A percentile compares a stretch with the other conserved stretches of the same genome.
These are phyloP conservation scores for Scedosporium minutisporum DNA, from an alignment of 2,329 filamentous ascomycete genomes.

Conservation along the genomic window DNA sequence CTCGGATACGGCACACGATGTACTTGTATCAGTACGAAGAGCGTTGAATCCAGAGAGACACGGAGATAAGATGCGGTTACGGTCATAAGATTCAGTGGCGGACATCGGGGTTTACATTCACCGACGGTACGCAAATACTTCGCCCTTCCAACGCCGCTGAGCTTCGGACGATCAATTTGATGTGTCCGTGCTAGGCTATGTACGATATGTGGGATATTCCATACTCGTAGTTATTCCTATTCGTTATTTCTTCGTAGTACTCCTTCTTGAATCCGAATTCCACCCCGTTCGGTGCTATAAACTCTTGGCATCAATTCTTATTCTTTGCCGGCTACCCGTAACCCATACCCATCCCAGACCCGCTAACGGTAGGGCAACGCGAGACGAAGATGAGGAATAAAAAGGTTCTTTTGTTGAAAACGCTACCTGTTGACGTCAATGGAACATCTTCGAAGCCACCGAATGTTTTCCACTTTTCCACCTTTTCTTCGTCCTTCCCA, in stretches of 20 bases:
- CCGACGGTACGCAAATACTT: not conserved
- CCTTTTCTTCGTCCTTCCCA: not conserved
- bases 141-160: not conserved
- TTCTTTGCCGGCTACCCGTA: too few species aligned
- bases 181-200: too few species aligned
- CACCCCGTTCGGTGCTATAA: too few species aligned
- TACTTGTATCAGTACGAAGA: not conserved
- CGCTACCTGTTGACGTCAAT: not conserved
- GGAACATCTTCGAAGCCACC: not conserved
- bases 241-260: too few species aligned
- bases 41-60: not conserved
- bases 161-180: not conserved
- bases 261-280: too few species aligned
- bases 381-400: not conserved
- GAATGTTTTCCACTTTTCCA: not conserved
- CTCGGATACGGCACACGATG: not conserved
- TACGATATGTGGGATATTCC: too few species aligned
- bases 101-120: not conserved
- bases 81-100: not conserved
- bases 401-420: not conserved
- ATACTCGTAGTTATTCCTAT: too few species aligned
- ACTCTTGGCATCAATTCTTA: too few species aligned
- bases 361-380: not conserved
- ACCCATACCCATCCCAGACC: too few species aligned
- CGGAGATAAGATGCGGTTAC: not conserved